phyloP scores from a whole-genome alignment of 495 filamentous ascomycete genomes.

The Glonium stellatum region DNA sequence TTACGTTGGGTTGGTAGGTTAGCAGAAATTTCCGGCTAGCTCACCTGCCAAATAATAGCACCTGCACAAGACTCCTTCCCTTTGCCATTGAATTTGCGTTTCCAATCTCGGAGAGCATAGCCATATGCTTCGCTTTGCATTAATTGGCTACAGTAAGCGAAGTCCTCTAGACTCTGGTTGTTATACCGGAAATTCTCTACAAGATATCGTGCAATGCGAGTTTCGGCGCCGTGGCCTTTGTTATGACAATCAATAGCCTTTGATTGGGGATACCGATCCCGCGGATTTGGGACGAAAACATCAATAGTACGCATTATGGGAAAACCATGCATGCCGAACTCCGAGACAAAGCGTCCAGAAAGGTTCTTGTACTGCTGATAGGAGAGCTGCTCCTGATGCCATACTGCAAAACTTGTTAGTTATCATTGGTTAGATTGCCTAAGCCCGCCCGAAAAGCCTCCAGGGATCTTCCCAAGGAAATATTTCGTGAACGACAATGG shows the following conservation, averaged over 20 bases:
- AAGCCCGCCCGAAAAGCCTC: no score
- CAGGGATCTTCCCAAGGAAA: no score
- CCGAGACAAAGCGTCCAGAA: constrained; percentile 23
- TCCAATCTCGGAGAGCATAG: constrained; percentile 23
- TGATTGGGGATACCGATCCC: constrained; percentile 31
- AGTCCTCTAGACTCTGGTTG: constrained; percentile 19
- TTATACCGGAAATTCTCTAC: constrained; percentile 23
- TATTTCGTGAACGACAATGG: no score
- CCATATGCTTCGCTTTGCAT: constrained; percentile 21
- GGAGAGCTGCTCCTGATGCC: constrained; percentile 16
- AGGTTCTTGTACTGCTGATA: constrained; percentile 19
- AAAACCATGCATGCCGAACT: constrained; percentile 28
- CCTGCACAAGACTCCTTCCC: constrained; percentile 21
- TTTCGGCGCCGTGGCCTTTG: constrained; percentile 22
- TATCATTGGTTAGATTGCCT: no score
- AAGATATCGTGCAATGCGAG: constrained; percentile 15
- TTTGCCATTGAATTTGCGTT: constrained; percentile 10
- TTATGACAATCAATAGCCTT: constrained; percentile 24
- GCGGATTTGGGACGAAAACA: constrained; percentile 28
- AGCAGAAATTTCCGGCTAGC: no score
- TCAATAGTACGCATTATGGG: constrained; percentile 19
- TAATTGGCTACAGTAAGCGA: constrained; percentile 22
- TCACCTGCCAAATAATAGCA: constrained; percentile 15
- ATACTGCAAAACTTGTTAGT: constrained; percentile 4
- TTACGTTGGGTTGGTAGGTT: no score